Evolutionary conservation across 1,284 basidiomycete genomes (phyloP).

Genomic region (Chalciporus piperatoides): DNA sequence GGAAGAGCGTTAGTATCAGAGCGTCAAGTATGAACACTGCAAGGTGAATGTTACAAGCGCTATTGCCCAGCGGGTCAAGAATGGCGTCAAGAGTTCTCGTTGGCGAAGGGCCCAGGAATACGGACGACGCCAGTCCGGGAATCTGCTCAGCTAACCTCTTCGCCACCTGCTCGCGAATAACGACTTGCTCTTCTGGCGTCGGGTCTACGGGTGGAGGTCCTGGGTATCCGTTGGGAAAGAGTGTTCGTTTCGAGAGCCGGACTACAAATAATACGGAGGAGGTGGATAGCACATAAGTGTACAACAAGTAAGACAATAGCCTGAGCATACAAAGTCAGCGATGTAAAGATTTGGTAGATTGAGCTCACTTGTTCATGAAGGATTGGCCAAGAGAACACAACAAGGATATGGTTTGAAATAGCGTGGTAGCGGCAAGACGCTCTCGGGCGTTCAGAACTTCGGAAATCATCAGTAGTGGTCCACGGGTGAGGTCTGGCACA

Average conservation of each 20-base stretch:
- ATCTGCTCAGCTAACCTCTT: slow-evolving; percentile 44
- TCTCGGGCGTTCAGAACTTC: slow-evolving; percentile 47
- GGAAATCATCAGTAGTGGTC: slow-evolving; percentile 43
- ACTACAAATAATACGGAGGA: slow-evolving; percentile 45
- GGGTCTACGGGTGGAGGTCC: slow-evolving; percentile 64
- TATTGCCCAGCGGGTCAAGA: slow-evolving; percentile 55
- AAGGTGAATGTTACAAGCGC: slow-evolving; percentile 65
- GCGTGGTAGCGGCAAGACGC: slow-evolving; percentile 43
- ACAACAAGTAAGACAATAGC: slow-evolving; percentile 61
- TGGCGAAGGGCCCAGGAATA: slow-evolving; percentile 49
- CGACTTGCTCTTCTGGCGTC: slow-evolving; percentile 62
- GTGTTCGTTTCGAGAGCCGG: slow-evolving; percentile 52
- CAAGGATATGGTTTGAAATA: slow-evolving; percentile 39
- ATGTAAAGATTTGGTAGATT: not conserved
- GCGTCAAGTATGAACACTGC: slow-evolving; percentile 62
- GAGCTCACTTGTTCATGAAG: slow-evolving; percentile 51
- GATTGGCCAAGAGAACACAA: slow-evolving; percentile 38
- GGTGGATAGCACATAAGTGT: slow-evolving; percentile 50
- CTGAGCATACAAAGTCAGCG: slow-evolving; percentile 32
- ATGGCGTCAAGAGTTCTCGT: slow-evolving; percentile 44
- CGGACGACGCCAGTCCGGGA: slow-evolving; percentile 36
- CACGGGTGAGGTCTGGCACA: slow-evolving; percentile 25
- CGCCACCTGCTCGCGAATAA: slow-evolving; percentile 51
- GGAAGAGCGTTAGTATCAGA: slow-evolving; percentile 58
- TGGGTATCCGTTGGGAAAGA: slow-evolving; percentile 82